Base-by-base conservation (phyloP, 768 basidiomycete species). In the Lyophyllum shimeji region DNA sequence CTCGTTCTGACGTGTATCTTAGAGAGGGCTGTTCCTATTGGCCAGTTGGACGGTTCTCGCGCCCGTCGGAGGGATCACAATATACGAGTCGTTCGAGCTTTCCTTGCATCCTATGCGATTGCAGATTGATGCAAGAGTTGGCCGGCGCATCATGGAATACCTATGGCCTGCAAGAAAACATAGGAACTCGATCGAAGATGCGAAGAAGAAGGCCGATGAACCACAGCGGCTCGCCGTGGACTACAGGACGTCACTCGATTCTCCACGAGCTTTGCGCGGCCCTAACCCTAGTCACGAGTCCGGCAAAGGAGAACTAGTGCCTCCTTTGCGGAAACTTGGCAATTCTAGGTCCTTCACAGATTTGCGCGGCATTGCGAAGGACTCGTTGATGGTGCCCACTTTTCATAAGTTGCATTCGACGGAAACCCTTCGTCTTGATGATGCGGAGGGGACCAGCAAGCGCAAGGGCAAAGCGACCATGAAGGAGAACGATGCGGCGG, bases 11-110 rank as follows among this genome's bases (percentile, higher is more conserved):
- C 12, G 31, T 29, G 45, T 51, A 17, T 55, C 61, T 15, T 60
- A 92, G 88, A 77, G 79, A 56, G 84, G 87, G 15, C 69, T 93
- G 21, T 95, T 96, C 69, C 76, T 87, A 18, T 74, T 85, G 1
- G 87, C 87, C 1, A 82, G 85, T 53, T 96, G 94, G 95, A 84
- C 80, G 3, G 81, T 90, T 23, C 75, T 93, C n/a, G 83, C 93
- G 1, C 91, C 94, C 15, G 94, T 98, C 21, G 95, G 94, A 18
- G 95, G 95, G 12, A 97, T 98, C 60, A 83, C 87, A 1, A 91
- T 97, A 59, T 88, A 93, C 68, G 87, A 93, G 67, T 77, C 80
- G 25, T 91, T 97, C 62, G 84, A 90, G 59, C 73, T 96, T 33
- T 81, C 84, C 24, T 75, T 97, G 40, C 93, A 95, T 68, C 95